Evolutionary conservation across 345 rosid genomes (phyloP), one percentile per base, ranked within the genome.

Genomic region (Eucalyptus albens): DNA sequence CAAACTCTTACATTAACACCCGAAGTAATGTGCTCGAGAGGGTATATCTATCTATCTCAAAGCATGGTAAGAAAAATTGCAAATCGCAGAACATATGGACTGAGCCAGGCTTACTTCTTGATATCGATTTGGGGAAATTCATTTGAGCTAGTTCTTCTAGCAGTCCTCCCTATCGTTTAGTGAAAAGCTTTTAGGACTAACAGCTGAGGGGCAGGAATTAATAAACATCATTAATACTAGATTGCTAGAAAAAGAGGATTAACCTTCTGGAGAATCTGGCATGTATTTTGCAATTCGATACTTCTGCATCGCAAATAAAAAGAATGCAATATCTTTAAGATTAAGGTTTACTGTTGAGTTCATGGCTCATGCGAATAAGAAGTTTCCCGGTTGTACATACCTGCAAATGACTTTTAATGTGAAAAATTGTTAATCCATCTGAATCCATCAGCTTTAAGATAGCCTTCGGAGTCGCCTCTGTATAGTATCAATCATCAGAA

Each of bases 371-470:
- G n/a, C 8, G 3, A 85, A 89, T 16, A 86, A 40, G 15, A 67
- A 40, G 51, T 86, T 53, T 83, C 62, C 29, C 29, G 11, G 7
- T 45, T 14, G 83, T 81, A 11, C 42, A 26, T 62, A 96, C 97
- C 97, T 97, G 99, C 95, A 98, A 92, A 89, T 97, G 99, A 92
- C 99, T 97, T 94, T 98, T 98, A 12, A 98, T 97, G 93, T 98
- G 99, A 90, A 96, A 98, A 88, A 98, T 97, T 49, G 99, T 96
- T 90, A 98, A 92, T 88, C 97, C 99, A 69, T 96, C 96, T 3
- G 95, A 94, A 86, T 95, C 97, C 99, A 98, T 98, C 87, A 96
- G 93, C 96, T 94, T 96, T 91, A 98, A 88, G 88, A 98, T 94
- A 14, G 97, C 96, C 96, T 97, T 98, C 1, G 99, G 99, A 3